These are phyloP conservation scores for Sarocladiaceae sp. DNA, from an alignment of 2,329 filamentous ascomycete species.

Conservation along the genomic window DNA sequence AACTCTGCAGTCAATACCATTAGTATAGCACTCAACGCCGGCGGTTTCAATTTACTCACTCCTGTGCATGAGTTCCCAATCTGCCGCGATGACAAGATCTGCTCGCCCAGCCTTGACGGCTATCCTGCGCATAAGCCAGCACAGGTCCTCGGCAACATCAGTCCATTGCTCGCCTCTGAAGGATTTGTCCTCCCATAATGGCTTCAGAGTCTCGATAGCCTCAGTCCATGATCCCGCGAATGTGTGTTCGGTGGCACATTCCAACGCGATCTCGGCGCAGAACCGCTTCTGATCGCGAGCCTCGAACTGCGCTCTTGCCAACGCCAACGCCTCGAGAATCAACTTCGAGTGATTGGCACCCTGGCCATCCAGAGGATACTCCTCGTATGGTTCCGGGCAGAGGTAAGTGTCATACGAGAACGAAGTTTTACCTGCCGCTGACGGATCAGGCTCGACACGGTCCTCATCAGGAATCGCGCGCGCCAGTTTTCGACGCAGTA, in stretches of 20 bases:
- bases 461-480: slow-evolving; percentile 52
- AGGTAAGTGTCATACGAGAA: slow-evolving; percentile 61
- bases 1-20: slow-evolving; percentile 37
- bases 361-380: slow-evolving; percentile 44
- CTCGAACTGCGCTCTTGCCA: slow-evolving; percentile 48
- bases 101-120: slow-evolving; percentile 46
- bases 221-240: slow-evolving; percentile 45
- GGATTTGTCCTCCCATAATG: slow-evolving; percentile 50
- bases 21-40: background rate
- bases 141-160: slow-evolving; percentile 51
- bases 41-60: slow-evolving; percentile 33
- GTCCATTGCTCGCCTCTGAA: slow-evolving; percentile 56
- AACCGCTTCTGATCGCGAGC: slow-evolving; percentile 46
- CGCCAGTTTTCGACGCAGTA: slow-evolving; percentile 47
- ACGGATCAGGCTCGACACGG: slow-evolving; percentile 42
- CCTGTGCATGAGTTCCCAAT: slow-evolving; percentile 58
- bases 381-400: slow-evolving; percentile 56
- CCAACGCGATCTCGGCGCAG: slow-evolving; percentile 50
- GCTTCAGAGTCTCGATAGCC: slow-evolving; percentile 46
- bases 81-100: slow-evolving; percentile 52
- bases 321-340: slow-evolving; percentile 45
- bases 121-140: slow-evolving; percentile 54
- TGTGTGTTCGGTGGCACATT: slow-evolving; percentile 50
- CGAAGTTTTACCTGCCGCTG: slow-evolving; percentile 38
- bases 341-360: slow-evolving; percentile 50